Conservation (phyloP, 140 eudicot species). For the Senecio squalidus region DNA sequence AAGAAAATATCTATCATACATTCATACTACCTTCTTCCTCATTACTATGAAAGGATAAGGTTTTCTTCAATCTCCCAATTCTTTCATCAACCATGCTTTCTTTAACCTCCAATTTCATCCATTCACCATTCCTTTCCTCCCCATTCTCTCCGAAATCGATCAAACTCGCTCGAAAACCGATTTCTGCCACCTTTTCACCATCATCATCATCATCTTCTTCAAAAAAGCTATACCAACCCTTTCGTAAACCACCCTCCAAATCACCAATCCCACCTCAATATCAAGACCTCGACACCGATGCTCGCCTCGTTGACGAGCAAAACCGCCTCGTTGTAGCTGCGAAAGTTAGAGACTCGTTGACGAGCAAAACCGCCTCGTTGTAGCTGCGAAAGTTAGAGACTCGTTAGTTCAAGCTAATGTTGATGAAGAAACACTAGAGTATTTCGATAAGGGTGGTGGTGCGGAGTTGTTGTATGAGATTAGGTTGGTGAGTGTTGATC, state of each 20-base stretch:
- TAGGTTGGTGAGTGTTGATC: too few relatives aligned
- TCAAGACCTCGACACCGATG: conserved; percentile 49
- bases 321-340: conserved; percentile 62
- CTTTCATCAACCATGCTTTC: conserved; percentile 28
- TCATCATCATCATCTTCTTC: conserved; percentile 34
- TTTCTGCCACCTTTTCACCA: conserved; percentile 43
- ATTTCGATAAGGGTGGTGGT: conserved; percentile 49
- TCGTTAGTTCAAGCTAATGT: conserved; percentile 35
- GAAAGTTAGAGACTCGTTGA: conserved; percentile 60
- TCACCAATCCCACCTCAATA: conserved; percentile 62
- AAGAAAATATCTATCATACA: too few relatives aligned
- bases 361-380: conserved; percentile 66
- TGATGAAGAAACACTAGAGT: conserved; percentile 35
- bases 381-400: conserved; percentile 65
- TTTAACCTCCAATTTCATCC: conserved; percentile 15
- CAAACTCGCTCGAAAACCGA: conserved; percentile 16
- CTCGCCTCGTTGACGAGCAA: conserved; percentile 43
- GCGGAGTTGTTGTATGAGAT: conserved; percentile 64
- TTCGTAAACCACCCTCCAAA: conserved; percentile 72
- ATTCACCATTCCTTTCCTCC: conserved; percentile 22
- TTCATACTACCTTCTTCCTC: too few relatives aligned
- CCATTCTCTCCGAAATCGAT: conserved; percentile 12
- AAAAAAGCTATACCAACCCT: conserved; percentile 65
- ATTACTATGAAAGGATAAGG: too few relatives aligned
- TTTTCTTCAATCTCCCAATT: conserved; percentile 20